A percentile compares a stretch with the other conserved stretches of the same genome.
These are phyloP conservation scores for Corchorus capsularis DNA, from an alignment of 345 rosid genomes.

Conservation along the genomic window DNA sequence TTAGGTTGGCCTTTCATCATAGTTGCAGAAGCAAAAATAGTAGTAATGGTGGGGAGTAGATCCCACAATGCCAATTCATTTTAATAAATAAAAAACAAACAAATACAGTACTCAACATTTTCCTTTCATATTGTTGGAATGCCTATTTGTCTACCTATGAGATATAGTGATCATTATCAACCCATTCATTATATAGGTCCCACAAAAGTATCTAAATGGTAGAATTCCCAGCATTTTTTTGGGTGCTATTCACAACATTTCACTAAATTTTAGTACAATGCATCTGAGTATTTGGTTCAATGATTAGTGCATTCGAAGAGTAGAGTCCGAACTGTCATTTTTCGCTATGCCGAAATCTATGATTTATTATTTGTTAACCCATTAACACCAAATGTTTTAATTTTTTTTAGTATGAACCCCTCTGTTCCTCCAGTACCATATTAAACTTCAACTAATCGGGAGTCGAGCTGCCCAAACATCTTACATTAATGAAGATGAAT, in stretches of 20 bases:
- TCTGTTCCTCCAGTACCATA: no score
- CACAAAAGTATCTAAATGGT: neutral
- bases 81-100: neutral
- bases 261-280: neutral
- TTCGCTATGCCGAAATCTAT: no score
- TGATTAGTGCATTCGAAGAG: no score
- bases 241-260: neutral
- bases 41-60: neutral
- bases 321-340: no score
- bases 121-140: neutral
- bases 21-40: neutral
- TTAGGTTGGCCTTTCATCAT: neutral
- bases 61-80: neutral
- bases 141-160: neutral
- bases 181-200: neutral
- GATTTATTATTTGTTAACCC: no score
- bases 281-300: no score
- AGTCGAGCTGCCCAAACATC: no score
- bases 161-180: neutral
- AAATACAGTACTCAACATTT: neutral
- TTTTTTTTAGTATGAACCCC: no score
- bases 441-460: no score
- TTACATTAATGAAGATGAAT: no score
- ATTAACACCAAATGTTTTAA: no score
- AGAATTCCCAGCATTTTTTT: neutral